Percentiles rank a stretch among this genome's conserved stretches.
Evolutionary conservation across 2,329 filamentous ascomycete genomes (phyloP).

Genomic region (Colletotrichum limetticola): DNA sequence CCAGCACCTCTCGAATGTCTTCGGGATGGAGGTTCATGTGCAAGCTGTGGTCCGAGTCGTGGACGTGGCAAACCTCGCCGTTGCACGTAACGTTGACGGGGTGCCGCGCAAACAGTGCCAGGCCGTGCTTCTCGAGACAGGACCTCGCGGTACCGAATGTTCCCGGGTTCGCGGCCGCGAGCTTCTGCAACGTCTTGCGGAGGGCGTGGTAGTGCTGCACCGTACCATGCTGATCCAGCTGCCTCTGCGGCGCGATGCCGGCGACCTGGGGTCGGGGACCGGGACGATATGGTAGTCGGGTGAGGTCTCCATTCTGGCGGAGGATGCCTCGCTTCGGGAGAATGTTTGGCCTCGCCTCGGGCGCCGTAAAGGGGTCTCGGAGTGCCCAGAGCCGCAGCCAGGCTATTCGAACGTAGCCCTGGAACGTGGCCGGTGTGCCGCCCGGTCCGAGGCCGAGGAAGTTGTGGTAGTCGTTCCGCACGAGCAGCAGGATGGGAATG

Average conservation of each 20-base stretch:
- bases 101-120: conserved; percentile 76
- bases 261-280: conserved; percentile 74
- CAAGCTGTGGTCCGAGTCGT: conserved; percentile 79
- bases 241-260: conserved; percentile 85
- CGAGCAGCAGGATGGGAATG: conserved; percentile 59
- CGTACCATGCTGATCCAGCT: conserved; percentile 74
- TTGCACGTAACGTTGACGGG: conserved; percentile 77
- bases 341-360: conserved; percentile 60
- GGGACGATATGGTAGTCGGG: conserved; percentile 66
- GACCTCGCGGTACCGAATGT: conserved; percentile 72
- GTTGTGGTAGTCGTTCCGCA: conserved; percentile 78
- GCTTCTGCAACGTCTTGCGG: conserved; percentile 59
- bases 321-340: conserved; percentile 71
- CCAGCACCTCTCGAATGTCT: conserved; percentile 77
- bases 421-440: conserved; percentile 79
- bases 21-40: conserved; percentile 84
- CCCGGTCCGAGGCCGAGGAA: conserved; percentile 84
- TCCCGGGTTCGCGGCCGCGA: conserved; percentile 58
- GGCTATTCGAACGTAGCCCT: conserved; percentile 79
- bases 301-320: conserved; percentile 29
- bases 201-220: conserved; percentile 65
- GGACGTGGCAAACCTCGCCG: conserved; percentile 86
- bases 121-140: conserved; percentile 85
- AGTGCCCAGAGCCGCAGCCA: conserved; percentile 78
- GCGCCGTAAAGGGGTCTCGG: conserved; percentile 73